Conservation (phyloP, 345 rosid species). For the Syzygium oleosum region DNA sequence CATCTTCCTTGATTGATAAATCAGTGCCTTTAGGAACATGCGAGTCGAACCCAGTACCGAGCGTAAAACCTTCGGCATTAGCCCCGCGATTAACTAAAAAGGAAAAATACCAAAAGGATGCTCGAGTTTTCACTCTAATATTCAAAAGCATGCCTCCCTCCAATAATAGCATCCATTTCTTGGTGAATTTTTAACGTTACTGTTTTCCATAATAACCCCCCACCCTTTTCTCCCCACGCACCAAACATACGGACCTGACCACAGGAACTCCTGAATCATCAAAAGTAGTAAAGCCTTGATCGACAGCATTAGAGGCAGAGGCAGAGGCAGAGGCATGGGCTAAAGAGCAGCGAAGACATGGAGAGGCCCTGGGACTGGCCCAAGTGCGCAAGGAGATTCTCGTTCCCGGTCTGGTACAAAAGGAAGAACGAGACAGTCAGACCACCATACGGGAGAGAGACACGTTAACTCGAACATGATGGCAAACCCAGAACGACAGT, state of each 20-base stretch:
- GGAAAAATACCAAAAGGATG: not conserved
- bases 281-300: not conserved
- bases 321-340: not conserved
- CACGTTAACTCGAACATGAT: not conserved
- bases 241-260: not conserved
- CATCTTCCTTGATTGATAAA: too few species aligned
- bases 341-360: not conserved
- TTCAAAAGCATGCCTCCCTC: not conserved
- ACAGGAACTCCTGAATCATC: not conserved
- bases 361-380: not conserved
- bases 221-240: not conserved
- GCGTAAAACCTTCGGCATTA: not conserved
- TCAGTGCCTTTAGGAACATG: too few species aligned
- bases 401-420: not conserved
- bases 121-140: not conserved
- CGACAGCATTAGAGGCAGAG: not conserved
- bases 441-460: not conserved
- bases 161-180: not conserved
- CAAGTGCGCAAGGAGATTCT: not conserved
- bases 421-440: not conserved
- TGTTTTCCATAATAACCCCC: not conserved
- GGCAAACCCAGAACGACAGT: not conserved
- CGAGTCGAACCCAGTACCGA: not conserved
- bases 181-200: not conserved
- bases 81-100: too few species aligned